Conservation (phyloP, 2,329 filamentous ascomycete species). For the Neonectria ditissima region DNA sequence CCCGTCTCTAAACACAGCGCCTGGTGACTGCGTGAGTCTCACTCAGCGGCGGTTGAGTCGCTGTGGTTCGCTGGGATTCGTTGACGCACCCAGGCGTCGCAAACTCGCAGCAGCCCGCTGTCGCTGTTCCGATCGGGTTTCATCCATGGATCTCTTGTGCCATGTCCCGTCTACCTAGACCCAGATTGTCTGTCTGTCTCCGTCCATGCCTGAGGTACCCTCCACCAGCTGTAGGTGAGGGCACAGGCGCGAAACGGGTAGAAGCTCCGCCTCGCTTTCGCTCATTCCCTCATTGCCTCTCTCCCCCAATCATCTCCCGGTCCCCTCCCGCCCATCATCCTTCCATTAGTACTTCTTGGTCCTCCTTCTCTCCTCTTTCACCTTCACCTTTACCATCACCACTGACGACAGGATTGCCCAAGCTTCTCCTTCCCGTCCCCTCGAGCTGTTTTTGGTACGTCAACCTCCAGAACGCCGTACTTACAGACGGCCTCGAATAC, state of each 20-base stretch:
- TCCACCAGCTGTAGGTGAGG: constrained; percentile 3
- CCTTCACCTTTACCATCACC: constrained; percentile 3
- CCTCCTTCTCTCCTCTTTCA: background rate
- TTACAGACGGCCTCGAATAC: constrained; percentile 5
- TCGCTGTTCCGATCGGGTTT: background rate
- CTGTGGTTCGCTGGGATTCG: constrained; percentile 3
- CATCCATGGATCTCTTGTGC: background rate
- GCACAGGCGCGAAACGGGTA: constrained; percentile 1
- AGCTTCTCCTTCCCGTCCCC: constrained; percentile 6
- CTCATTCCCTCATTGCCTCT: constrained; percentile 7
- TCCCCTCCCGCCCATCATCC: constrained; percentile 6
- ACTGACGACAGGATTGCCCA: constrained; percentile 1
- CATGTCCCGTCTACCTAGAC: background rate
- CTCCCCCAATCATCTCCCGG: constrained; percentile 23
- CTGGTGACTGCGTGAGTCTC: background rate
- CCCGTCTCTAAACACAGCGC: constrained; percentile 10
- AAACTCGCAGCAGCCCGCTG: background rate
- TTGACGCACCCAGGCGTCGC: background rate
- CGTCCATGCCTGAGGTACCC: constrained; percentile 3
- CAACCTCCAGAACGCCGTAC: constrained; percentile 2
- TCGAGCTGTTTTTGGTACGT: constrained; percentile 15
- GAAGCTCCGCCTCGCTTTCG: constrained; percentile 8
- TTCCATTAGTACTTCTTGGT: constrained; percentile 1
- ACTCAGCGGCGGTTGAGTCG: background rate
- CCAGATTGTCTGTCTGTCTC: background rate